phyloP scores from a whole-genome alignment of 371 early-diverging fungal species.

The Umbelopsis sp. region DNA sequence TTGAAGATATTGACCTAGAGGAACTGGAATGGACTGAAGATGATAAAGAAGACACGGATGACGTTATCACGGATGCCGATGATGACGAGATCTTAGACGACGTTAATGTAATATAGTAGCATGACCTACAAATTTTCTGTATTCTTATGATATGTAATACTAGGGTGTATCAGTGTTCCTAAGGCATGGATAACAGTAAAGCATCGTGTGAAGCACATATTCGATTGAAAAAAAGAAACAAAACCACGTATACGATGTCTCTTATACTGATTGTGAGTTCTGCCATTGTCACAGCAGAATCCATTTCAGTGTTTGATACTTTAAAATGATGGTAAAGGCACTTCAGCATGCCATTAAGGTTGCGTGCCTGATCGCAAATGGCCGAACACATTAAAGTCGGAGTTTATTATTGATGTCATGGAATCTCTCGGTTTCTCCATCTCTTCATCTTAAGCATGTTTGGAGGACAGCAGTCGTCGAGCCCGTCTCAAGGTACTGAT shows the following conservation, averaged over 20 bases:
- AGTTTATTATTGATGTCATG: slow-evolving; percentile 16
- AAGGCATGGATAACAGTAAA: too few relatives aligned
- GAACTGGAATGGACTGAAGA: neutral
- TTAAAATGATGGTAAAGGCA: too few relatives aligned
- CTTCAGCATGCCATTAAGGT: neutral
- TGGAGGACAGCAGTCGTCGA: slow-evolving; percentile 13
- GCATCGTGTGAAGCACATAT: too few relatives aligned
- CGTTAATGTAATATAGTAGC: slow-evolving; percentile 10
- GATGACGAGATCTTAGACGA: neutral
- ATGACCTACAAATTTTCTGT: neutral
- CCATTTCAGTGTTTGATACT: too few relatives aligned
- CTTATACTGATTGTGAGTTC: too few relatives aligned
- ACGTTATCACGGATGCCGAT: neutral
- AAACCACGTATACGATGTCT: too few relatives aligned
- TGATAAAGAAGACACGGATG: neutral
- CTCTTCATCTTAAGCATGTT: slow-evolving; percentile 17
- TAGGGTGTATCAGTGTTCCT: neutral
- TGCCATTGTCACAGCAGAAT: too few relatives aligned
- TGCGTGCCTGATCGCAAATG: neutral
- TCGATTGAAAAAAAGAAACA: too few relatives aligned
- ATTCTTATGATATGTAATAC: neutral
- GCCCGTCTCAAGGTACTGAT: slow-evolving; percentile 7
- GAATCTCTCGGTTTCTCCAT: slow-evolving; percentile 11
- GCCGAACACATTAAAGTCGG: slow-evolving; percentile 2
- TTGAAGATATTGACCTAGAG: neutral